A percentile compares a stretch with the other conserved stretches of the same genome.
phyloP scores from a whole-genome alignment of 768 basidiomycete genomes.

The Agaricus subrufescens region DNA sequence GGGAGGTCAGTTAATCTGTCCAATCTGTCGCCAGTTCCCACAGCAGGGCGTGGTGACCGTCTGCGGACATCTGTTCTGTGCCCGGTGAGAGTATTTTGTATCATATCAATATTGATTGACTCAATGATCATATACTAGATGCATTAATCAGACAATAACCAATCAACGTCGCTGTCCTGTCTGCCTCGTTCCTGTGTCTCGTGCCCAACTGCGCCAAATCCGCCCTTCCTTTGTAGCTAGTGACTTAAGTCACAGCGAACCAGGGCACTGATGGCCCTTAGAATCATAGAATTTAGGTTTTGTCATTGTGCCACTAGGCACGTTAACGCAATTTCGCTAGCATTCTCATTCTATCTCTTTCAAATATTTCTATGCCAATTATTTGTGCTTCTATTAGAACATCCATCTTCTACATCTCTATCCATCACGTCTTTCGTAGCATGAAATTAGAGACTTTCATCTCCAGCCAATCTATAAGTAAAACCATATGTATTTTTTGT shows the following conservation, averaged over 20 bases:
- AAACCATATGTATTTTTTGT: background rate
- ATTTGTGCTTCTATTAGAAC: too few species aligned
- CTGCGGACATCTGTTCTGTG: constrained; percentile 28
- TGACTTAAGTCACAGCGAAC: background rate
- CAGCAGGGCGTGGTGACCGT: constrained; percentile 23
- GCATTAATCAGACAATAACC: constrained; percentile 13
- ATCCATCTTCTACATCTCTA: too few species aligned
- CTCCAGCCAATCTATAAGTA: too few species aligned
- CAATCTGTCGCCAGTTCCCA: constrained; percentile 26
- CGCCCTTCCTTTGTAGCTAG: constrained; percentile 16
- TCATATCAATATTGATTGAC: background rate
- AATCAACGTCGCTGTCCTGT: constrained; percentile 19
- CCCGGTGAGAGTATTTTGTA: constrained; percentile 12
- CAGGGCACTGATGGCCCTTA: background rate
- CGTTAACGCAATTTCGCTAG: too few species aligned
- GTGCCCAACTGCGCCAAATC: constrained; percentile 14
- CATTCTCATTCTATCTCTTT: too few species aligned
- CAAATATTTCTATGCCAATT: too few species aligned
- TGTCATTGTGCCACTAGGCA: too few species aligned
- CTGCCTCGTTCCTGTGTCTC: constrained; percentile 16
- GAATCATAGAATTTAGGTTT: too few species aligned
- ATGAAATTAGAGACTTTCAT: background rate
- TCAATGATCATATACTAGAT: constrained; percentile 10
- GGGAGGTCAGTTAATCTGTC: constrained; percentile 22
- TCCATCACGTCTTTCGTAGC: background rate